Evolutionary conservation across 2,329 filamentous ascomycete genomes (phyloP), one percentile per base, ranked within the genome.

Genomic region (Xylariomycetidae sp.): DNA sequence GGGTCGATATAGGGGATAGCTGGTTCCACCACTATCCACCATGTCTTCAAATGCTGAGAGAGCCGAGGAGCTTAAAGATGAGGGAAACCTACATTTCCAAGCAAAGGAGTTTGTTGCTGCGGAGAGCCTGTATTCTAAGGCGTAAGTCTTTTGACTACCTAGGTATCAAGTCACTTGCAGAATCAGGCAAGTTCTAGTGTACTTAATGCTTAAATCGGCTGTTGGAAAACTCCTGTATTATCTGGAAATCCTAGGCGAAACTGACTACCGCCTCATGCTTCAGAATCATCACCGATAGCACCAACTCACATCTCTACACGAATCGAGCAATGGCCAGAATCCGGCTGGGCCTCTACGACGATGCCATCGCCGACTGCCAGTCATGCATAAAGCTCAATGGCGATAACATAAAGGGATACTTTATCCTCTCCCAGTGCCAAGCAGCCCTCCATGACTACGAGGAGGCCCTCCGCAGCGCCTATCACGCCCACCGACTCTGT

Each of bases 271-370:
- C n/a, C n/a, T n/a, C n/a, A n/a, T 26, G 16, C 27, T 25, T 18
- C 46, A 87, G 82, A 25, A 88, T 95, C 48, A 78, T 85, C 49
- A 78, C 80, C 54, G 86, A 94, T 60, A 74, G 85, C 4, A 73
- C 69, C 35, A 92, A 94, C 55, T 77, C 84, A 2, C 70, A 83
- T 18, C 74, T 95, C 31, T 96, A 88, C 63, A 90, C 88, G 25
- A 97, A 96, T 63, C 85, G 89, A 34, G 86, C 88, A 32, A 84
- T 95, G 63, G 80, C 84, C 4, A 78, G 88, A 25, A 69, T 92
- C 38, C 85, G 84, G 61, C 73, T 94, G 15, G 64, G 72, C 40
- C 69, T 78, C 48, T 94, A 82, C 77, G 74, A 85, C 18, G 79
- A 72, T 8, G 88, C 83, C 30, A 81, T 92, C 43, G 67, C 77